Base-by-base conservation (phyloP, 148 eudicot genomes). In the Drosera capensis region DNA sequence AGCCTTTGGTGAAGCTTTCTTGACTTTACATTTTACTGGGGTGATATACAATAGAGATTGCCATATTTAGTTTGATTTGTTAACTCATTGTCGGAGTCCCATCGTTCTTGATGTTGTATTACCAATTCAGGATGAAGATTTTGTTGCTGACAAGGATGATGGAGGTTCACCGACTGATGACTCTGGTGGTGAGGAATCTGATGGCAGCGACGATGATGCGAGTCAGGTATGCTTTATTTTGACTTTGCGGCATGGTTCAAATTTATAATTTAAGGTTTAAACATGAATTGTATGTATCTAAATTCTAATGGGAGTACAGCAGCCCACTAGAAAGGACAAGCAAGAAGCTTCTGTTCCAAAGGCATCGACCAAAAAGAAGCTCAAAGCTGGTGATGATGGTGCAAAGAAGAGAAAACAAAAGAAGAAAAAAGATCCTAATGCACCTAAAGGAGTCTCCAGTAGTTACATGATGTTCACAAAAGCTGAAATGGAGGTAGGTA, bases 381-480 rank as follows among this genome's bases (percentile, higher is more conserved):
- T 71, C 25, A 83, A 70, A 70, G 94, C 67, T 30, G 93, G 70
- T 30, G 82, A 78, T 19, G 90, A 72, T 19, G 78, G 78, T 30
- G 37, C 77, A 36, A 78, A 80, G 71, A 90, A 85, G 80, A 85
- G 59, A 69, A 90, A 85, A 49, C 79, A 53, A 22, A 80, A 78
- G 75, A 78, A 68, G 77, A 87, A 79, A 51, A 82, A 85, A 64
- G 99, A 90, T 64, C 99, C 95, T 47, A 90, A 85, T 63, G 95
- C 95, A 39, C 99, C 99, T 14, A 90, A 90, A 68, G 72, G 66
- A 51, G 78, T 88, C 28, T 24, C 69, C 43, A 68, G 85, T 72
- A 82, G 82, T 52, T 90, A 69, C 49, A 69, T 90, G 71, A 70
- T 57, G 49, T 90, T 84, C 72, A 78, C 95, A 14, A 66, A 73